These are phyloP conservation scores for Aspergillus hortae DNA, from an alignment of 2,329 filamentous ascomycete genomes.

Conservation along the genomic window DNA sequence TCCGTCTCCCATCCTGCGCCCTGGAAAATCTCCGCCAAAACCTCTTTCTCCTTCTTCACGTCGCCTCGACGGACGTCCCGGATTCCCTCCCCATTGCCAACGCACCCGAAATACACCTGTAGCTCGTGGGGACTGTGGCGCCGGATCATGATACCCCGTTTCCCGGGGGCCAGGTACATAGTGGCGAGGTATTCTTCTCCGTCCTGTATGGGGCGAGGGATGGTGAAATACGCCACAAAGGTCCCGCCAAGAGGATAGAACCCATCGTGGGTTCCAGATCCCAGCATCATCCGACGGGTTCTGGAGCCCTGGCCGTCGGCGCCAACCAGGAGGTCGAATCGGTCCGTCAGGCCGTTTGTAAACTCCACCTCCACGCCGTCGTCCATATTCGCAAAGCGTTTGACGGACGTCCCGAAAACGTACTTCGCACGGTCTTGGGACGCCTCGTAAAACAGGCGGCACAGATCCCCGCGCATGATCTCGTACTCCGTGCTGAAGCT, in stretches of 20 bases:
- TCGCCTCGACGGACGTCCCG: slow-evolving; percentile 24
- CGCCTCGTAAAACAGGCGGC: slow-evolving; percentile 39
- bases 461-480: slow-evolving; percentile 55
- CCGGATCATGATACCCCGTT: too few species aligned
- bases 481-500: slow-evolving; percentile 50
- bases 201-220: too few species aligned
- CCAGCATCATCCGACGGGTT: slow-evolving; percentile 19
- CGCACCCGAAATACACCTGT: too few species aligned
- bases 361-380: slow-evolving; percentile 19
- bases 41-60: slow-evolving; percentile 38
- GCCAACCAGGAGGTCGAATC: slow-evolving; percentile 28
- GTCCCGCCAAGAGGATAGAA: slow-evolving; percentile 14
- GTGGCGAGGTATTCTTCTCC: too few species aligned
- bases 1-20: slow-evolving; percentile 47
- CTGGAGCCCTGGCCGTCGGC: slow-evolving; percentile 27
- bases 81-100: too few species aligned
- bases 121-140: too few species aligned
- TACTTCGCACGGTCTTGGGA: slow-evolving; percentile 23
- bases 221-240: too few species aligned
- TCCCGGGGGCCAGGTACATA: too few species aligned
- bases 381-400: slow-evolving; percentile 20
- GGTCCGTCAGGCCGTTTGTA: slow-evolving; percentile 16
- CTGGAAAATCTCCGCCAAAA: slow-evolving; percentile 37
- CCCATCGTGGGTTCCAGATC: slow-evolving; percentile 11
- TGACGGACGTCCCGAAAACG: slow-evolving; percentile 30